Conservation (phyloP, 257 asterid species). For the Leonotis leonurus region DNA sequence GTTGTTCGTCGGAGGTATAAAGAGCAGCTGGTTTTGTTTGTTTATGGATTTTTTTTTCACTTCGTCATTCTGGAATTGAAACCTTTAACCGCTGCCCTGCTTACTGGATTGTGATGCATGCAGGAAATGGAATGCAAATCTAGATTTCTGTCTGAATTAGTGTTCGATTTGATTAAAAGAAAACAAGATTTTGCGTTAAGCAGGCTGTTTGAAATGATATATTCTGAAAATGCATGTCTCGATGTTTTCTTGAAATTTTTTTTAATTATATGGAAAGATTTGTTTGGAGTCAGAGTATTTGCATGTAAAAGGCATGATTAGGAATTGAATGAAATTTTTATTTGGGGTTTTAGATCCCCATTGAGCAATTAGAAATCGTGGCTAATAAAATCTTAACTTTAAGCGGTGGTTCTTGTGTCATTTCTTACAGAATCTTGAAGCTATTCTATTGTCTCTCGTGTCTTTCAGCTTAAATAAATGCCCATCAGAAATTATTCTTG, state of each 20-base stretch:
- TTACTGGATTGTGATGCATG: constrained; percentile 28
- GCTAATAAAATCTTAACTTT: constrained; percentile 14
- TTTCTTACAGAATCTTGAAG: background rate
- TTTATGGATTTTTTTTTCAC: background rate
- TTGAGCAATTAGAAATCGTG: background rate
- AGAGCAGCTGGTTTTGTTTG: background rate
- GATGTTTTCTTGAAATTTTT: constrained; percentile 2
- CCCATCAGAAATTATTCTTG: background rate
- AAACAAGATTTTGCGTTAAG: constrained; percentile 8
- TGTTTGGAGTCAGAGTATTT: background rate
- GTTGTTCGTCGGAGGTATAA: constrained; percentile 48
- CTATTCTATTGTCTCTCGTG: constrained; percentile 4
- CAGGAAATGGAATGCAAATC: constrained; percentile 13
- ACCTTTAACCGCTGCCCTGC: constrained; percentile 16
- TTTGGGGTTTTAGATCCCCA: background rate
- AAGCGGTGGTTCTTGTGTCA: background rate
- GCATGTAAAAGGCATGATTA: constrained; percentile 10
- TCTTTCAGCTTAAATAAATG: background rate
- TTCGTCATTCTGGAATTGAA: constrained; percentile 3
- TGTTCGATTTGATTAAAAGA: constrained; percentile 13
- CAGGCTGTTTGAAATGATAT: constrained; percentile 6
- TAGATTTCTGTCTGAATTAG: background rate
- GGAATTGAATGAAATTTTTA: constrained; percentile 7
- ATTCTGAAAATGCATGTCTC: background rate
- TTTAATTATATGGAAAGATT: background rate